phyloP scores from a whole-genome alignment of 2,329 filamentous ascomycete species.

The Alternaria ventricosa region DNA sequence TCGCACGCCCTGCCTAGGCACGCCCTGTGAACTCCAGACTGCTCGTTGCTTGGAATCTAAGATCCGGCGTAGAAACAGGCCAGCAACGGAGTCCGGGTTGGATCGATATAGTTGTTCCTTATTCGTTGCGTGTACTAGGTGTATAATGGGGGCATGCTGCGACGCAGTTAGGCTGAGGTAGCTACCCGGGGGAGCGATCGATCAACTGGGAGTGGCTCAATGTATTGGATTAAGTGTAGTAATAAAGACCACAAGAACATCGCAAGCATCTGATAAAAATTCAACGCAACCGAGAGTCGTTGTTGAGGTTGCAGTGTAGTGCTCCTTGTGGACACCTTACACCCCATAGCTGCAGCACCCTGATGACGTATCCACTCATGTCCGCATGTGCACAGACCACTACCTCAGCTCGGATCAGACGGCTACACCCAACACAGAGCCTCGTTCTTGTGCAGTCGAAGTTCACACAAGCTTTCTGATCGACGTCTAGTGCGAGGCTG shows the following conservation, averaged over 20 bases:
- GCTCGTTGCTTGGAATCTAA: background rate
- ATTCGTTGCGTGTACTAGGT: background rate
- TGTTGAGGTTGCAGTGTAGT: background rate
- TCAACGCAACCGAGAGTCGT: background rate
- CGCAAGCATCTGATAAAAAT: background rate
- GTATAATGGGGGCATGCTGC: background rate
- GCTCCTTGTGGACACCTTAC: background rate
- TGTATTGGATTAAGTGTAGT: background rate
- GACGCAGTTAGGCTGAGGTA: background rate
- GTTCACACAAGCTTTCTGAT: conserved; percentile 8
- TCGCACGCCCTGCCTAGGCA: background rate
- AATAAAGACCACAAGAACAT: background rate
- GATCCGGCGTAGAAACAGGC: background rate
- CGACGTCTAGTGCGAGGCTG: background rate
- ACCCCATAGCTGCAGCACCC: background rate
- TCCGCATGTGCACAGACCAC: conserved; percentile 1
- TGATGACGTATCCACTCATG: background rate
- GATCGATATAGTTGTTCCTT: background rate
- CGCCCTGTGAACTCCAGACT: background rate
- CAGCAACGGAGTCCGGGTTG: background rate
- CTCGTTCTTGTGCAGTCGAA: background rate
- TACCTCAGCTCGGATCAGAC: background rate
- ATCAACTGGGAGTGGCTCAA: background rate
- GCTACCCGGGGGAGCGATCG: background rate
- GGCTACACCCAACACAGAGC: background rate